Base-by-base conservation (phyloP, 768 basidiomycete species). In the Austroboletus festivus region DNA sequence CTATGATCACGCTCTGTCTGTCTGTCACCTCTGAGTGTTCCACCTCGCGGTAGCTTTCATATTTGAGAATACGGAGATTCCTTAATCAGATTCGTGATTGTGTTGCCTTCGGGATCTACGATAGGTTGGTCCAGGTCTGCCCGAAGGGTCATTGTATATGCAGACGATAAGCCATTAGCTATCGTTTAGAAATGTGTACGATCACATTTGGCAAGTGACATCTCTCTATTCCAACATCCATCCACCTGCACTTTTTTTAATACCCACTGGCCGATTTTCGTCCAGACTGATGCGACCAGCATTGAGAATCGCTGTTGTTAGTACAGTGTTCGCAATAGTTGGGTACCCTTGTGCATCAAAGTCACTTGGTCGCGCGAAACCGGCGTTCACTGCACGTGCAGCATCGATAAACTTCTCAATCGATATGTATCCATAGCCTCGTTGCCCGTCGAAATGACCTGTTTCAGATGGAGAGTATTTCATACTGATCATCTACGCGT, bases 331-430 rank as follows among this genome's bases (percentile, higher is more conserved):
- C 38, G 80, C 77, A 64, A 94, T 90, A 19, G 93, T 95, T 31
- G 93, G 92, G 53, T 92, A 74, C 20, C 86, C 90, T 51, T 85
- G 82, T 20, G 67, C 67, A 68, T 96, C 92, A 68, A 83, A 95
- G 49, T 89, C 85, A 28, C 65, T 73, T 19, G 91, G 80, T 62
- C 78, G 77, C 43, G 79, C 72, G 46, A 74, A 62, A 8, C 85
- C 82, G 20, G 85, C 82, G 60, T 93, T 91, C 59, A 93, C 87
- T 52, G 76, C 78, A 44, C 85, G 79, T 37, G 85, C 82, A 16
- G 88, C 89, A 63, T 90, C 91, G 64, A 95, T 73, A 69, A 94
- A 94, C 69, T 89, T 93, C 69, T 92, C 92, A 58, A 94, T 89
- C 16, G 89, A 93, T 59, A 94, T 74, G 65, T 95, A 83, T 52